These are phyloP conservation scores for Teratosphaeria viscida DNA, from an alignment of 2,329 filamentous ascomycete genomes.

Conservation along the genomic window DNA sequence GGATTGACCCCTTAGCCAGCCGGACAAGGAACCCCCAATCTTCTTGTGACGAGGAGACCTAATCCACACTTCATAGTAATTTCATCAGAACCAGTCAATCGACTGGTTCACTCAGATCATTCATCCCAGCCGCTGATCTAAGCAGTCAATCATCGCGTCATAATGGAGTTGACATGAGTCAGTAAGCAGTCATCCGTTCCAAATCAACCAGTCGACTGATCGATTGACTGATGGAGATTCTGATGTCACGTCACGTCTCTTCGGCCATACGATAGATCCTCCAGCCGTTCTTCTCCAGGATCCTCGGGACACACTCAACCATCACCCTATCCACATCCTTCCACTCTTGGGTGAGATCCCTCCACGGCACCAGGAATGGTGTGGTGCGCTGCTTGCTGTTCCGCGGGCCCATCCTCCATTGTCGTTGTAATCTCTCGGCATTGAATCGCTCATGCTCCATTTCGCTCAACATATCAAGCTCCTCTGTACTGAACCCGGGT, in stretches of 20 bases:
- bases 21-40: no score
- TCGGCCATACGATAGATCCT: slow-evolving; percentile 24
- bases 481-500: slow-evolving; percentile 18
- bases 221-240: no score
- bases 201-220: background rate
- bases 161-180: no score
- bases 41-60: no score
- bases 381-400: slow-evolving; percentile 23
- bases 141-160: no score
- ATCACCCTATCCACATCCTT: slow-evolving; percentile 27
- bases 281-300: slow-evolving; percentile 22
- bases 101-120: no score
- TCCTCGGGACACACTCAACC: slow-evolving; percentile 25
- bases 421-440: slow-evolving; percentile 24
- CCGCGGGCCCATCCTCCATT: slow-evolving; percentile 25
- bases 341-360: slow-evolving; percentile 25
- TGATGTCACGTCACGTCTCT: background rate
- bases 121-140: no score
- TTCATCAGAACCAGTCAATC: no score
- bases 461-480: slow-evolving; percentile 24
- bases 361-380: slow-evolving; percentile 26
- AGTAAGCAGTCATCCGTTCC: background rate
- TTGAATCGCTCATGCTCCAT: slow-evolving; percentile 29
- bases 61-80: background rate
- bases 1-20: no score